phyloP scores from a whole-genome alignment of 352 stramenopile species.

The Phytophthora pinifolia region DNA sequence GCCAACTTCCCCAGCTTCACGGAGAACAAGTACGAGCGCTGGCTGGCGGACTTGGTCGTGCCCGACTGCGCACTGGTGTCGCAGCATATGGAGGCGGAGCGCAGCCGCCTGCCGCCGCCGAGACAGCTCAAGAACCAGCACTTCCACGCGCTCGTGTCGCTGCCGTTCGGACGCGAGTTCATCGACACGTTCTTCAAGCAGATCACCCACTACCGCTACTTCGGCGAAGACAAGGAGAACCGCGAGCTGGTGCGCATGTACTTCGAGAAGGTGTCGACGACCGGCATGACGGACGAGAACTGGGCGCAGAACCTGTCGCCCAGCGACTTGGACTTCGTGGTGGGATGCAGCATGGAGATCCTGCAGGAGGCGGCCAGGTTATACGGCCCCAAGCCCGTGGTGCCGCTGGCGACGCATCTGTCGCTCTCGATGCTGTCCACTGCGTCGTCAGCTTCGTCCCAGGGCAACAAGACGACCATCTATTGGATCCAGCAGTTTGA shows the following conservation, averaged over 20 bases:
- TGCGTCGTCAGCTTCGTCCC: slow-evolving; percentile 40
- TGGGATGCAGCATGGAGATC: slow-evolving; percentile 66
- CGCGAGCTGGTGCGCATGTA: slow-evolving; percentile 71
- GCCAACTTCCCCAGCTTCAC: slow-evolving; percentile 55
- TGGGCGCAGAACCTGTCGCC: slow-evolving; percentile 46
- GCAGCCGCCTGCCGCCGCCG: slow-evolving; percentile 43
- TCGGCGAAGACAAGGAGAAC: slow-evolving; percentile 75
- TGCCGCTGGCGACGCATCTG: slow-evolving; percentile 32
- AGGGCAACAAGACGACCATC: slow-evolving; percentile 51
- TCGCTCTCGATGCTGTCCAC: slow-evolving; percentile 41
- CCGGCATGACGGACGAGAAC: slow-evolving; percentile 60
- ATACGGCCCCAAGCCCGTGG: slow-evolving; percentile 56
- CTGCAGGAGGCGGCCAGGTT: slow-evolving; percentile 73
- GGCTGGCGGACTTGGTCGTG: slow-evolving; percentile 60
- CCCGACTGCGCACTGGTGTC: slow-evolving; percentile 52
- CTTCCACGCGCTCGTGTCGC: slow-evolving; percentile 67
- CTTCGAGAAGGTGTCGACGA: slow-evolving; percentile 82
- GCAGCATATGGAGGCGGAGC: slow-evolving; percentile 51
- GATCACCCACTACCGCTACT: slow-evolving; percentile 64
- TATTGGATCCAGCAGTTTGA: slow-evolving; percentile 87
- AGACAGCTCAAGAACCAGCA: slow-evolving; percentile 71
- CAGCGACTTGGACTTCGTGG: slow-evolving; percentile 53
- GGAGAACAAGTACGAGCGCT: slow-evolving; percentile 76
- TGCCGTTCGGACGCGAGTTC: slow-evolving; percentile 66
- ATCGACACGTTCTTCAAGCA: slow-evolving; percentile 74